Percentiles rank a stretch among this genome's conserved stretches.
These are phyloP conservation scores for Ceratocystis albifundus DNA, from an alignment of 2,329 filamentous ascomycete genomes.

Conservation along the genomic window DNA sequence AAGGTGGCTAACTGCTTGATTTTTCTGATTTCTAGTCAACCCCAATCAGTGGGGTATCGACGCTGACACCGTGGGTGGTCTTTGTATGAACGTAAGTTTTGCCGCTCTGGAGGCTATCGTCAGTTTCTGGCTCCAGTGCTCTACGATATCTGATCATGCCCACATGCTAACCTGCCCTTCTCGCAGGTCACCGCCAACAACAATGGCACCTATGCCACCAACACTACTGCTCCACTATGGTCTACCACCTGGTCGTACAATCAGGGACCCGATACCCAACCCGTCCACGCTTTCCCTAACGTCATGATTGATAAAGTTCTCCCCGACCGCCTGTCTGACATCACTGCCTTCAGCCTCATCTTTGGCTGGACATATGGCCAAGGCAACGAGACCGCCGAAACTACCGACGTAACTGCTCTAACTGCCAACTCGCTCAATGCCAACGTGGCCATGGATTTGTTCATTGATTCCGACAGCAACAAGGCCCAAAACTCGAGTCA, in stretches of 20 bases:
- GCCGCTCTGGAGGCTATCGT: slow-evolving; percentile 14
- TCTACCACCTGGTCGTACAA: slow-evolving; percentile 44
- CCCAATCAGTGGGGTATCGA: slow-evolving; percentile 45
- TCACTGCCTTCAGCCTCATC: slow-evolving; percentile 35
- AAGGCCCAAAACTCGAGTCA: slow-evolving; percentile 33
- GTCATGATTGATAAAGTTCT: slow-evolving; percentile 38
- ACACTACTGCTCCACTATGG: slow-evolving; percentile 38
- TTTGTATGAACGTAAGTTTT: slow-evolving; percentile 44
- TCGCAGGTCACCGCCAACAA: slow-evolving; percentile 38
- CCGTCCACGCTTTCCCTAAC: slow-evolving; percentile 46
- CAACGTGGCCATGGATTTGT: slow-evolving; percentile 50
- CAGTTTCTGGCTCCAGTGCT: not conserved
- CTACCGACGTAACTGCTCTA: slow-evolving; percentile 31
- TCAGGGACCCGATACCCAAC: slow-evolving; percentile 32
- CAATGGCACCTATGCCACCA: slow-evolving; percentile 40
- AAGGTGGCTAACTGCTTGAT: not conserved
- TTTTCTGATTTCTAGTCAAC: slow-evolving; percentile 35
- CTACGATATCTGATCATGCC: not conserved
- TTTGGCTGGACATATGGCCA: slow-evolving; percentile 41
- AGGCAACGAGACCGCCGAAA: slow-evolving; percentile 33
- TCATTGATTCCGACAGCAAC: slow-evolving; percentile 38
- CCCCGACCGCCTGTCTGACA: slow-evolving; percentile 33
- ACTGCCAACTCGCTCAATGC: slow-evolving; percentile 34
- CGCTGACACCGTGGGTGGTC: slow-evolving; percentile 30
- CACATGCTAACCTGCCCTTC: slow-evolving; percentile 15